phyloP scores from a whole-genome alignment of 2,329 filamentous ascomycete genomes.

The Xylariaceae sp. region DNA sequence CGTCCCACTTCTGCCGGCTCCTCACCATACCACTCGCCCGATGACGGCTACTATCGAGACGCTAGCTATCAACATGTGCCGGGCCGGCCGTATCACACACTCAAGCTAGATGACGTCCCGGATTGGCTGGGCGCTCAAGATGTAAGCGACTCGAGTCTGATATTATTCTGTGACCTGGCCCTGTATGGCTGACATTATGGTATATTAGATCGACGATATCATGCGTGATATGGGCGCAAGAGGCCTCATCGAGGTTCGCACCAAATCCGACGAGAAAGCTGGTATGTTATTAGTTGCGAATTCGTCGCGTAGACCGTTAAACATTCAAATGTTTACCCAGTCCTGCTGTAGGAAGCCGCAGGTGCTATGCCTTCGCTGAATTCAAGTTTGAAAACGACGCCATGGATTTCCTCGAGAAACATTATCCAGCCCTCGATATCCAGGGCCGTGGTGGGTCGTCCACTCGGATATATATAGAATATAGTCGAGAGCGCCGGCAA shows the following conservation, averaged over 20 bases:
- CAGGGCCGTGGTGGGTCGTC: conserved; percentile 38
- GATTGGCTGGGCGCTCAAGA: conserved; percentile 39
- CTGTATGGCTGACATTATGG: conserved; percentile 5
- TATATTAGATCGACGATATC: conserved; percentile 37
- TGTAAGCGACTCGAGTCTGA: conserved; percentile 23
- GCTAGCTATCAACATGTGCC: conserved; percentile 34
- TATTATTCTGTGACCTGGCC: background rate
- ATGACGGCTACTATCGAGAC: conserved; percentile 37
- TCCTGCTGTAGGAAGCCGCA: conserved; percentile 32
- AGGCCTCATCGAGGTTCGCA: conserved; percentile 41
- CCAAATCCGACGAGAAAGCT: conserved; percentile 41
- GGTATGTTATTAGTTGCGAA: conserved; percentile 23
- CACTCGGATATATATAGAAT: conserved; percentile 45
- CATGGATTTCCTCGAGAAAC: conserved; percentile 46
- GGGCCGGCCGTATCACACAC: conserved; percentile 41
- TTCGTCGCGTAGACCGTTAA: background rate
- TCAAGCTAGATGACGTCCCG: conserved; percentile 43
- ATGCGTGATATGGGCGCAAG: conserved; percentile 40
- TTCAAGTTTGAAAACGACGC: conserved; percentile 48
- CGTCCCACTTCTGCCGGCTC: conserved; percentile 33
- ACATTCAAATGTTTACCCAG: background rate
- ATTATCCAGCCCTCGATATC: conserved; percentile 46
- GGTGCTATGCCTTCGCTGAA: conserved; percentile 48
- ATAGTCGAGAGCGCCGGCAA: conserved; percentile 45
- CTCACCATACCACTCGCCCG: conserved; percentile 37